Base-by-base conservation (phyloP, 768 basidiomycete genomes). In the Amanita brunnescens region DNA sequence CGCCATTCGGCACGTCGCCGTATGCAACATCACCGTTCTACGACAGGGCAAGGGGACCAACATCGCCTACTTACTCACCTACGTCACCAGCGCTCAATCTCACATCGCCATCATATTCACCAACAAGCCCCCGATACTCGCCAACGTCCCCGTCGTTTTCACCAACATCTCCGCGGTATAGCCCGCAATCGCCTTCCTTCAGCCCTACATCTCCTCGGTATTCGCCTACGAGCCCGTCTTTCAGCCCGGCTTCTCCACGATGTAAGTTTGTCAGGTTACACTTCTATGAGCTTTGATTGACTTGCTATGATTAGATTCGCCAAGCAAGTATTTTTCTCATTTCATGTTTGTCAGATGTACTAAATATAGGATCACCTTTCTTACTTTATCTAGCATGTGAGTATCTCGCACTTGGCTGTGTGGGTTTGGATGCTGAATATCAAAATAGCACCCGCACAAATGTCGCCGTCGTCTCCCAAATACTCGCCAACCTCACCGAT, bases 401-500 rank as follows among this genome's bases (percentile, higher is more conserved):
- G 83, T 77, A 5, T 18, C 47, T 47, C 26, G 30, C 16, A 4
- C 21, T 21, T 43, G 32, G 7, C n/a, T 13, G 9, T 24, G 21
- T 18, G 14, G 13, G 13, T 9, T 16, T 35, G 24, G n/a, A 26
- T 24, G 8, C 24, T 48, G 24, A 48, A 6, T 54, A n/a, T 37
- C 40, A 54, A 49, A 48, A 8, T 59, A 86, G 86, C 88, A 5
- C 87, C 89, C 30, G 78, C 81, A 20, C 84, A 88, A 50, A 78
- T 87, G 73, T 93, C 92, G 6, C 92, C 91, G 0, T 82, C 92
- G 3, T 93, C 91, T 26, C 92, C 92, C 6, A 89, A 85, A 60
- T 96, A 93, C 67, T 93, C 91, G 9, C 94, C 94, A 2, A 91
- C 94, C 0, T 94, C 91, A 3, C 94, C 94, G n/a, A 70, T 76